Percentiles rank a stretch among this genome's conserved stretches.
These are phyloP conservation scores for Davidsoniella australis DNA, from an alignment of 2,329 filamentous ascomycete species.

Conservation along the genomic window DNA sequence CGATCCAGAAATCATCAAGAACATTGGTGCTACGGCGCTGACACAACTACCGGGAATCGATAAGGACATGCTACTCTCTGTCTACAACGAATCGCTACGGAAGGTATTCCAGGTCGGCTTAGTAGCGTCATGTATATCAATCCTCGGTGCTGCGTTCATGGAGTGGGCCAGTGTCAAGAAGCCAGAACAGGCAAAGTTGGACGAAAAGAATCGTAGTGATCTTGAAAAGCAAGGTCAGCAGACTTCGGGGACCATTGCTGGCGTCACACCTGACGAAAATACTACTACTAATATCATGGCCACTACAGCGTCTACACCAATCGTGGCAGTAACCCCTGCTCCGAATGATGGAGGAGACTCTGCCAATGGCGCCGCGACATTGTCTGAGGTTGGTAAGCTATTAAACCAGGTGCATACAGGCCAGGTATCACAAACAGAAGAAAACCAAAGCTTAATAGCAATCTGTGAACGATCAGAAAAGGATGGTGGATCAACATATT, in stretches of 20 bases:
- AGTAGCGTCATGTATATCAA: slow-evolving; percentile 32
- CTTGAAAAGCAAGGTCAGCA: no score
- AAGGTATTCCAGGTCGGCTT: slow-evolving; percentile 43
- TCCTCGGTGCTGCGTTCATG: slow-evolving; percentile 37
- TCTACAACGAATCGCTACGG: slow-evolving; percentile 45
- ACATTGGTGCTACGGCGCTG: slow-evolving; percentile 12
- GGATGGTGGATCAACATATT: not conserved
- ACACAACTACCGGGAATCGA: slow-evolving; percentile 25
- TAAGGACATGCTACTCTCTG: slow-evolving; percentile 30
- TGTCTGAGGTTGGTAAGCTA: not conserved
- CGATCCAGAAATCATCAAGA: slow-evolving; percentile 13
- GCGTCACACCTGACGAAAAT: no score
- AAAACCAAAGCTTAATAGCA: not conserved
- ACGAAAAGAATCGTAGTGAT: not conserved
- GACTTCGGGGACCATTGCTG: no score
- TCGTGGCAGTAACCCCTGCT: not conserved
- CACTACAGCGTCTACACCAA: not conserved
- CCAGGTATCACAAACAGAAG: not conserved
- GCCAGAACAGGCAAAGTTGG: not conserved
- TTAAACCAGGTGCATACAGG: not conserved
- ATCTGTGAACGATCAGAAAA: not conserved
- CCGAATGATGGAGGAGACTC: not conserved
- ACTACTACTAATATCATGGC: no score
- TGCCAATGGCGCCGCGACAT: not conserved
- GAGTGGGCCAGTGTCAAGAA: slow-evolving; percentile 40